Evolutionary conservation across 129 eudicot genomes (phyloP).

Genomic region (Flaveria robusta): DNA sequence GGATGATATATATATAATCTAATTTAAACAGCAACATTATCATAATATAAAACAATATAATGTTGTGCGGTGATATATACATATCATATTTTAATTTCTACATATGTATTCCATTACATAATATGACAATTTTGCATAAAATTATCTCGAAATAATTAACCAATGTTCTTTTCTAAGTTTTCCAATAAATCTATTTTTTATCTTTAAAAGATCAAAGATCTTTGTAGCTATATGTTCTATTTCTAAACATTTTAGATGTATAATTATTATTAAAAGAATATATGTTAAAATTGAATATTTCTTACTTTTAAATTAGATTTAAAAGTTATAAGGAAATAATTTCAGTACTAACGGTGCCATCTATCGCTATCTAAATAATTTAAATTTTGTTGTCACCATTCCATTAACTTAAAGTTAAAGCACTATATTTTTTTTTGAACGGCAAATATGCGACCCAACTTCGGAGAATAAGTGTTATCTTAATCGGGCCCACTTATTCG

Average conservation of each 20-base stretch:
- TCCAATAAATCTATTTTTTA: neutral
- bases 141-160: neutral
- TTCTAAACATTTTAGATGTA: neutral
- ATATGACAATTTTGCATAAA: neutral
- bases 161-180: neutral
- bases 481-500: no score
- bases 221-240: neutral
- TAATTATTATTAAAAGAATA: neutral
- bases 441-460: no score
- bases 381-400: slow-evolving; percentile 26
- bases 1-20: neutral
- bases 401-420: slow-evolving; percentile 44
- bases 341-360: slow-evolving; percentile 19
- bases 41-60: neutral
- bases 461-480: no score
- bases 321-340: neutral
- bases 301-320: no score
- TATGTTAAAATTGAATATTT: no score
- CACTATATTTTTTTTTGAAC: no score
- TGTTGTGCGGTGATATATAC: neutral
- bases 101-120: neutral
- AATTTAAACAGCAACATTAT: neutral
- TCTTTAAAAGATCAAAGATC: neutral
- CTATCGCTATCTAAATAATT: slow-evolving; percentile 6
- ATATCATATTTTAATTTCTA: neutral